These are phyloP conservation scores for Parasitella parasitica DNA, from an alignment of 371 early-diverging fungal genomes.

Conservation along the genomic window DNA sequence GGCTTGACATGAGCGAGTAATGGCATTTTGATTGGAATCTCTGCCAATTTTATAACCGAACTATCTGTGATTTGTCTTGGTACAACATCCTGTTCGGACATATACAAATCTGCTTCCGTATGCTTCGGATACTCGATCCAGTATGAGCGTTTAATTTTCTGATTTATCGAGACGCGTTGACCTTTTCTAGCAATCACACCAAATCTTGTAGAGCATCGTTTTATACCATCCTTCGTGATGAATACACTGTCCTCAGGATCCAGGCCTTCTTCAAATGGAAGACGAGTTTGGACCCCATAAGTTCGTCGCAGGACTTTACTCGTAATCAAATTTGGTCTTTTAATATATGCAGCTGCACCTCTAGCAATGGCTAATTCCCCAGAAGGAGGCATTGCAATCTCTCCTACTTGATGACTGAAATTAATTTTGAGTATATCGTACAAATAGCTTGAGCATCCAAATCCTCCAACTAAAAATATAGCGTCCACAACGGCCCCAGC, in stretches of 20 bases:
- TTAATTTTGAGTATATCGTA: constrained; percentile 46
- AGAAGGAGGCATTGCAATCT: constrained; percentile 50
- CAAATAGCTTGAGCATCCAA: constrained; percentile 59
- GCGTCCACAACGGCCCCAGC: constrained; percentile 42
- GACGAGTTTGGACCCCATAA: constrained; percentile 58
- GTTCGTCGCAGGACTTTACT: constrained; percentile 57
- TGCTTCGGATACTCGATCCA: constrained; percentile 40
- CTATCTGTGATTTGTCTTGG: constrained; percentile 46
- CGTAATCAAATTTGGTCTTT: constrained; percentile 50
- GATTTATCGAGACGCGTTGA: constrained; percentile 35
- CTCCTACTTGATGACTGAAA: constrained; percentile 24
- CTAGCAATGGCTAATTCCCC: constrained; percentile 52
- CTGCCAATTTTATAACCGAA: constrained; percentile 47
- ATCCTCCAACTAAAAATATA: constrained; percentile 62
- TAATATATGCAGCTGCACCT: constrained; percentile 54
- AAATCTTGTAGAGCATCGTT: constrained; percentile 49
- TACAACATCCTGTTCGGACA: constrained; percentile 43
- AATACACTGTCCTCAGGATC: constrained; percentile 51
- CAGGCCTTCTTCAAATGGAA: constrained; percentile 50
- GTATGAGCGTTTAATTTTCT: constrained; percentile 18
- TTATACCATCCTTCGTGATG: constrained; percentile 46
- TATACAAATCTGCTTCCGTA: constrained; percentile 34
- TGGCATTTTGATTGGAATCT: constrained; percentile 54
- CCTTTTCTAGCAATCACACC: constrained; percentile 48
- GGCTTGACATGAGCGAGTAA: constrained; percentile 38